Evolutionary conservation across 768 basidiomycete species (phyloP), one percentile per base, ranked within the genome.

Genomic region (Termitomyces sp.): DNA sequence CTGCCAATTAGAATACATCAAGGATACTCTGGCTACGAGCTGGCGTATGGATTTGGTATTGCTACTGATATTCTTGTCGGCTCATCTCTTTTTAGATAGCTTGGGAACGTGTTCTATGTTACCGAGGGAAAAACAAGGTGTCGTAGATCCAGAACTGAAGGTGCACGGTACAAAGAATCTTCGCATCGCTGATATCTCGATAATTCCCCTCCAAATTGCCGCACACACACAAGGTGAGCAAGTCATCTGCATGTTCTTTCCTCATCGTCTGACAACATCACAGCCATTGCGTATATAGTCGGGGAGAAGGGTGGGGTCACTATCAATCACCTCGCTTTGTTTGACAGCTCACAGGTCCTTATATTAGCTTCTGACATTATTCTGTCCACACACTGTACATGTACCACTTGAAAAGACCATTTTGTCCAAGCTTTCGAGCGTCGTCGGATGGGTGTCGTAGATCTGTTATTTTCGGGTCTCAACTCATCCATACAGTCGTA

Each of bases 151-250:
- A 20, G 52, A 71, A 16, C 66, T 82, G 5, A 79, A 78, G 70
- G 83, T 85, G 0, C 84, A 85, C 60, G 83, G 82, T 1, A 83
- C 83, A 3, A 72, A 65, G 47, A 84, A 84, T 59, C 54, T 85
- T n/a, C 76, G 84, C 7, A 74, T 85, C 5, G 80, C 73, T 10
- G 82, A 83, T 62, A 54, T 83, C n/a, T 82, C 80, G 4, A 70
- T 84, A 51, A 65, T 82, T 7, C 82, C 83, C 2, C 65, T 83
- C 52, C 82, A 81, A 46, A 68, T 83, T 52, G 73, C 73, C 6
- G 72, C 76, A 3, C 81, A 82, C 60, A 68, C 79, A 3, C 76
- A 79, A 69, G 60, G 79, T 79, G 45, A 24, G 68, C 48, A 16
- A 54, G 38, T 32, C 26, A 26, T 46, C 59, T 11, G 52, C 30